Conservation (phyloP, 441 rosid genomes). For the Pelargonium myrrhifolium region DNA sequence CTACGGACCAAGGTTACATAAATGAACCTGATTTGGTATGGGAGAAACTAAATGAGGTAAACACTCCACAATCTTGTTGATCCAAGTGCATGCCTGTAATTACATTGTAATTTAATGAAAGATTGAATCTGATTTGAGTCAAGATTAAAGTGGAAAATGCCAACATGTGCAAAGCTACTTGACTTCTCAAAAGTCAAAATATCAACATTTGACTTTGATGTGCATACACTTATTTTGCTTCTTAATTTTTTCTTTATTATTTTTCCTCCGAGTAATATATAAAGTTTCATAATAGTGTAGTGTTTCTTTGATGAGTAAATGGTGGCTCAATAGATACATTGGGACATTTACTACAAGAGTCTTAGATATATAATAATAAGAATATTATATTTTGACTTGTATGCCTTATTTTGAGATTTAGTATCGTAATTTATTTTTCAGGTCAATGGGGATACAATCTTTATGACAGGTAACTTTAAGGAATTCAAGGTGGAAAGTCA, state of each 20-base stretch:
- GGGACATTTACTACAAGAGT: not conserved
- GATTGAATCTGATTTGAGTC: too few species aligned
- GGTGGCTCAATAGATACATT: not conserved
- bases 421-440: conserved; percentile 27
- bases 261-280: not conserved
- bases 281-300: not conserved
- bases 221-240: not conserved
- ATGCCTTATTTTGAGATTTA: not conserved
- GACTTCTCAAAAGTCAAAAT: conserved; percentile 2
- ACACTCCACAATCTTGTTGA: conserved; percentile 2
- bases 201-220: not conserved
- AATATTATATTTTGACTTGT: conserved; percentile 7
- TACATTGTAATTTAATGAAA: too few species aligned
- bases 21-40: conserved; percentile 92
- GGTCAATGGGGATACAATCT: conserved; percentile 93
- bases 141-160: not conserved
- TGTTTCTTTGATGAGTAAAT: conserved; percentile 2
- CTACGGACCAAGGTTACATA: conserved; percentile 96
- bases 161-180: not conserved
- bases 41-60: conserved; percentile 97
- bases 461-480: conserved; percentile 79
- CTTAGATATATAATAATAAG: not conserved
- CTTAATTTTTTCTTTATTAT: not conserved
- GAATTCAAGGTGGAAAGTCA: conserved; percentile 75
- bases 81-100: not conserved